phyloP scores from a whole-genome alignment of 1,284 basidiomycete genomes.

The Naganishia sp. region DNA sequence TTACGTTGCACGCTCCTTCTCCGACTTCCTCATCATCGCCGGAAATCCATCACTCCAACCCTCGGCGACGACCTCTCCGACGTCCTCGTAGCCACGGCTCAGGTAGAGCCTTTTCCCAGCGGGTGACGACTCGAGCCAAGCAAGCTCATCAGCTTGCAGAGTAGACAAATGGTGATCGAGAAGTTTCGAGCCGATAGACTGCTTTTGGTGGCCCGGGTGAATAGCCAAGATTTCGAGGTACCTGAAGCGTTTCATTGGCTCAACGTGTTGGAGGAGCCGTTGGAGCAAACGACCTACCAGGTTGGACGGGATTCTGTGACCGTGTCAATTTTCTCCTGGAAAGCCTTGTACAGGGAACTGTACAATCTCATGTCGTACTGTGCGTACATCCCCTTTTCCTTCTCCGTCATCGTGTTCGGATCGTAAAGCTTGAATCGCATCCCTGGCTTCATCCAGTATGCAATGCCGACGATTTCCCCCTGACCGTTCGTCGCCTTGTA shows the following conservation, averaged over 20 bases:
- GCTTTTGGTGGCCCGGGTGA: conserved; percentile 27
- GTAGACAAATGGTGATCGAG: conserved; percentile 31
- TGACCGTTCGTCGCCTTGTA: conserved; percentile 20
- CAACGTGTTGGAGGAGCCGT: not conserved
- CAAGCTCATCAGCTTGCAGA: conserved; percentile 4
- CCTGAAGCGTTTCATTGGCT: conserved; percentile 1
- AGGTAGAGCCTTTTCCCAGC: conserved; percentile 26
- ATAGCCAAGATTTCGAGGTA: conserved; percentile 31
- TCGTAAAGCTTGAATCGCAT: conserved; percentile 12
- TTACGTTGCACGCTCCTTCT: not conserved
- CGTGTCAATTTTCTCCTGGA: conserved; percentile 27
- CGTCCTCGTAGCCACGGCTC: conserved; percentile 31
- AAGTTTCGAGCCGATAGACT: conserved; percentile 26
- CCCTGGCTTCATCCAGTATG: conserved; percentile 33
- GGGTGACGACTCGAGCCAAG: conserved; percentile 30
- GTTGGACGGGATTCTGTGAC: conserved; percentile 12
- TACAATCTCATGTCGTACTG: conserved; percentile 26
- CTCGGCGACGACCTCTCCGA: conserved; percentile 27
- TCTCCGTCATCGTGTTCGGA: conserved; percentile 22
- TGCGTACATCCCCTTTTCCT: conserved; percentile 20
- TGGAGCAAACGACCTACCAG: not conserved
- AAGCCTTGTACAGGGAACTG: conserved; percentile 25
- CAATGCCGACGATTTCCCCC: conserved; percentile 25
- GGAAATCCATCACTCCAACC: conserved; percentile 32
- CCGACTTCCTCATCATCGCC: conserved; percentile 27